These are phyloP conservation scores for Saturnispora besseyi DNA, from an alignment of 805 yeast genomes.

Conservation along the genomic window DNA sequence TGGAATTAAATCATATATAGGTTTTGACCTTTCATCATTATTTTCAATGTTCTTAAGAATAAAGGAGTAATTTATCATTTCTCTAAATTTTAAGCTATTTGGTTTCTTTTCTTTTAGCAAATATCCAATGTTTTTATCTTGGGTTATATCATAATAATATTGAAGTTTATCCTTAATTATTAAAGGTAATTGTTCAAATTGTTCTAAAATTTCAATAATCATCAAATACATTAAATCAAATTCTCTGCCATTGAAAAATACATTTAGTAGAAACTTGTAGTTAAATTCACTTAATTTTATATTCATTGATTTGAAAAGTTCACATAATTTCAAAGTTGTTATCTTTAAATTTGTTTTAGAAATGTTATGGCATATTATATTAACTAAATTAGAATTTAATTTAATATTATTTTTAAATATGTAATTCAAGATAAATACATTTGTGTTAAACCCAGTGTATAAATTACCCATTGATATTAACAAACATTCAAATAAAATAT, in stretches of 20 bases:
- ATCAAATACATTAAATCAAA: slow-evolving; percentile 19
- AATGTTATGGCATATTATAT: slow-evolving; percentile 15
- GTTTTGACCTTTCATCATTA: slow-evolving; percentile 12
- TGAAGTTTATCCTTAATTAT: slow-evolving; percentile 7
- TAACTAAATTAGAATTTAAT: slow-evolving; percentile 12
- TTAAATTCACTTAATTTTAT: slow-evolving; percentile 12
- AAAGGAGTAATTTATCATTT: slow-evolving; percentile 11
- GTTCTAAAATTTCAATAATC: slow-evolving; percentile 9
- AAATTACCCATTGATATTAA: slow-evolving; percentile 17
- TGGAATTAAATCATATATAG: slow-evolving; percentile 5
- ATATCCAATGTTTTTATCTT: slow-evolving; percentile 11
- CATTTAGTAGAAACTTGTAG: slow-evolving; percentile 13
- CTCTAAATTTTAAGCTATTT: slow-evolving; percentile 3
- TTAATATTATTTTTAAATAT: slow-evolving; percentile 4
- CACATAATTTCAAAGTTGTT: slow-evolving; percentile 12
- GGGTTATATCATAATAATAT: slow-evolving; percentile 7
- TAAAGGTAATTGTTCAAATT: slow-evolving; percentile 5
- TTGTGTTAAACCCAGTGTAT: slow-evolving; percentile 14
- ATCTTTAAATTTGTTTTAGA: slow-evolving; percentile 16
- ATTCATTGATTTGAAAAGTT: slow-evolving; percentile 6
- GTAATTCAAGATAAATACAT: slow-evolving; percentile 12
- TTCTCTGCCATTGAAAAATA: slow-evolving; percentile 21
- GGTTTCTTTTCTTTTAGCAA: slow-evolving; percentile 6
- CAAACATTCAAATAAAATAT: slow-evolving; percentile 14
- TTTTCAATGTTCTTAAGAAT: slow-evolving; percentile 10